Evolutionary conservation across 2,329 filamentous ascomycete genomes (phyloP), one percentile per base, ranked within the genome.

Genomic region (Fusarium brachygibbosum): DNA sequence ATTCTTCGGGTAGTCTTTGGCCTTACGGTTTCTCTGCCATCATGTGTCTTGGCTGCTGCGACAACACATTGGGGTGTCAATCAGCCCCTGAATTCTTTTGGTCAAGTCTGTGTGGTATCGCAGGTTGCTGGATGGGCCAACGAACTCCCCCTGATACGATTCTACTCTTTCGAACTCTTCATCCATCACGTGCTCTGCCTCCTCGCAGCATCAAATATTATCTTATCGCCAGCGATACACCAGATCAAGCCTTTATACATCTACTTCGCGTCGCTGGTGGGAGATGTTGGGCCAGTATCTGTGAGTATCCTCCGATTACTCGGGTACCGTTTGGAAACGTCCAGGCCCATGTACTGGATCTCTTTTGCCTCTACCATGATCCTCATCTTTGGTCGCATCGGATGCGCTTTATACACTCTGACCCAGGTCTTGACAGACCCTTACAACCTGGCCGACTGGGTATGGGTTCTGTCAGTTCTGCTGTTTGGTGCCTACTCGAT

Each of bases 241-340:
- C 72, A 72, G 6, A 71, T 76, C 34, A 71, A 71, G 41, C 70
- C 73, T 17, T n/a, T 75, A 2, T 75, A 73, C 28, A 67, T 76
- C 23, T 72, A 65, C 52, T 69, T 73, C 45, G 68, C 71, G 6
- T 72, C 74, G n/a, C 69, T 75, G 25, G 42, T 73, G 1, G 74
- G 74, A 10, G 73, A 76, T 29, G 46, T 75, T 8, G 66, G 66
- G 1, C 62, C 72, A 3, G 71, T 58, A 11, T 46, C 58, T n/a
- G 54, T 74, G 9, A 57, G 50, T 21, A 42, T 75, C 11, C 46
- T 76, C n/a, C 68, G 70, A 52, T 63, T 48, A n/a, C 41, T 46
- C 3, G 74, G 73, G 2, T 41, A 54, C 19, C 50, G 53, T 3
- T 58, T 70, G 7, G 23, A 51, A 9, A 70, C 58, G 4, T 75